Evolutionary conservation across 192 early-diverging fungal genomes (phyloP).

Genomic region (Chytriomyces sp.): DNA sequence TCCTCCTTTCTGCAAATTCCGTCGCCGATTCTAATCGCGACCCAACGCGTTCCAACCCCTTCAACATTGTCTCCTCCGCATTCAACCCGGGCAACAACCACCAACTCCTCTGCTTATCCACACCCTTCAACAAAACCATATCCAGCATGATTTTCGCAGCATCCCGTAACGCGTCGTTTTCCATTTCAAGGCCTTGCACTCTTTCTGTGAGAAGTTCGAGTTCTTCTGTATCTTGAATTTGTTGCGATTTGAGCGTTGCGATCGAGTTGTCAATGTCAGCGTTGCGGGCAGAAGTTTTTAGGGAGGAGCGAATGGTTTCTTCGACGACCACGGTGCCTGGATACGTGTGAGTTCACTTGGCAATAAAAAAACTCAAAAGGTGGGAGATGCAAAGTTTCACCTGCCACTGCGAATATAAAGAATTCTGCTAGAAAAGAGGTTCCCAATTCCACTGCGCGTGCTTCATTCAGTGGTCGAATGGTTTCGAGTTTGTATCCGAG

Average conservation of each 20-base stretch:
- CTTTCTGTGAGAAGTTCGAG: not conserved
- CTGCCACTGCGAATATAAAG: constrained; percentile 50
- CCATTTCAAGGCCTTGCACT: not conserved
- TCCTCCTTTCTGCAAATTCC: no score
- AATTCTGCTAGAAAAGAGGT: constrained; percentile 50
- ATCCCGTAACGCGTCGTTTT: not conserved
- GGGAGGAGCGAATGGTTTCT: constrained; percentile 12
- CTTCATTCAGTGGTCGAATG: constrained; percentile 56
- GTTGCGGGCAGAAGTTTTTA: constrained; percentile 10
- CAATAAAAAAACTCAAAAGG: constrained; percentile 1
- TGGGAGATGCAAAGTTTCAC: constrained; percentile 5
- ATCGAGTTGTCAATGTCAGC: constrained; percentile 14
- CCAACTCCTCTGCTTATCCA: not conserved
- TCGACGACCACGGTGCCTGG: not conserved
- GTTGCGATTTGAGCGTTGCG: constrained; percentile 16
- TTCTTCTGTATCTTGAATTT: not conserved
- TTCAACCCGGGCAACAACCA: not conserved
- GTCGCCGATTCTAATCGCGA: no score
- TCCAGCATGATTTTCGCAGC: not conserved
- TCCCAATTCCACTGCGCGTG: constrained; percentile 53
- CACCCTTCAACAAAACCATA: not conserved
- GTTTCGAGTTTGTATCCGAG: constrained; percentile 48
- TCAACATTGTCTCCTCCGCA: not conserved
- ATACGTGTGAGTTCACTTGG: not conserved
- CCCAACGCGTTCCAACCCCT: no score